phyloP scores from a whole-genome alignment of 2,329 filamentous ascomycete genomes.

The Aspergillus sojae region DNA sequence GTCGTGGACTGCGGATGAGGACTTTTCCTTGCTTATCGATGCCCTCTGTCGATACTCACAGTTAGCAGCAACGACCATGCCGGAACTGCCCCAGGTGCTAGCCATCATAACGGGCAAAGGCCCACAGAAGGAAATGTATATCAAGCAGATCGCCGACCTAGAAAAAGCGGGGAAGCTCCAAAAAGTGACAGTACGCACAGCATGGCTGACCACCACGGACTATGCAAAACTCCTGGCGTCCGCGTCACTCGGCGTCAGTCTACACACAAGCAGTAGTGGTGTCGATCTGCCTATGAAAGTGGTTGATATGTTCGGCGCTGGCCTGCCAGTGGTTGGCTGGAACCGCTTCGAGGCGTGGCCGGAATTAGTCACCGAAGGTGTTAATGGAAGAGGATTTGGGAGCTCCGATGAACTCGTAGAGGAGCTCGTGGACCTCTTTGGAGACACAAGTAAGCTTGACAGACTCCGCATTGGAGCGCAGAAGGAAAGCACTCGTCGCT shows the following conservation, averaged over 20 bases:
- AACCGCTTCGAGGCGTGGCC: constrained; percentile 82
- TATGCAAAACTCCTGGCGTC: constrained; percentile 83
- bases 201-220: constrained; percentile 81
- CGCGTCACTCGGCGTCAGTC: constrained; percentile 84
- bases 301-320: constrained; percentile 97
- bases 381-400: constrained; percentile 84
- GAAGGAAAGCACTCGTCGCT: constrained; percentile 73
- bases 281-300: constrained; percentile 99
- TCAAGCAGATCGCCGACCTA: constrained; percentile 65
- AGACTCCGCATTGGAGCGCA: constrained; percentile 69
- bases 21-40: constrained; percentile 84
- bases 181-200: constrained; percentile 73
- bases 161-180: constrained; percentile 64
- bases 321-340: constrained; percentile 87
- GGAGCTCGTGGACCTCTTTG: constrained; percentile 68
- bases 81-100: constrained; percentile 66
- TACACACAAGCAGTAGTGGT: constrained; percentile 91
- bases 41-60: constrained; percentile 76
- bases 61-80: constrained; percentile 46
- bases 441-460: constrained; percentile 58
- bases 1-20: constrained; percentile 96
- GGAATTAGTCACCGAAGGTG: constrained; percentile 84
- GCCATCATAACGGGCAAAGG: constrained; percentile 95
- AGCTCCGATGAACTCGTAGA: constrained; percentile 66
- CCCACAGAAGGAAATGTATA: constrained; percentile 76